These are phyloP conservation scores for Articulospora tetracladia DNA, from an alignment of 495 filamentous ascomycete genomes.

Conservation along the genomic window DNA sequence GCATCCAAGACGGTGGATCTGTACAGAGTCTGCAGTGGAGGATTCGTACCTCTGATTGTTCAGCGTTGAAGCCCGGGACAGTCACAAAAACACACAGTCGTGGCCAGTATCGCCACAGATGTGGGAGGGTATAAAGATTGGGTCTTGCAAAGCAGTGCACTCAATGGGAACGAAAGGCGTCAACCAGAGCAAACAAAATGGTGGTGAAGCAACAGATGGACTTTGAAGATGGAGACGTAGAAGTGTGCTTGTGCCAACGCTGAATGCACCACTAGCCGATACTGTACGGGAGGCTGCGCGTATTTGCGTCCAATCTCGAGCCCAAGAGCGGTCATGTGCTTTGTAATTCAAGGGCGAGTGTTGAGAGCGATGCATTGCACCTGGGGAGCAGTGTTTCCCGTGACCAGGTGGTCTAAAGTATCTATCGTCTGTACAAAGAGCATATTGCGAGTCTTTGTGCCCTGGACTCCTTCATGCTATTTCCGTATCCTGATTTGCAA, in stretches of 20 bases:
- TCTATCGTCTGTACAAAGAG: no score
- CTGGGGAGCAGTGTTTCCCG: no score
- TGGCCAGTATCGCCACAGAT: not conserved
- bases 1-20: not conserved
- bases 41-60: conserved; percentile 17
- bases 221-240: not conserved
- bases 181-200: conserved; percentile 1
- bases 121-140: not conserved
- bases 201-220: conserved; percentile 3
- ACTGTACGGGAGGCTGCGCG: no score
- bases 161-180: conserved; percentile 1
- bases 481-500: no score
- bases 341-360: not conserved
- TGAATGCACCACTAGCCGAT: not conserved
- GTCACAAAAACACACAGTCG: not conserved
- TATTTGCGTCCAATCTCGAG: not conserved
- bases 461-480: no score
- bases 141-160: not conserved
- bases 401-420: no score
- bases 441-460: no score
- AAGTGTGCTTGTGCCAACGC: conserved; percentile 9
- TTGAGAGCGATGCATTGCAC: no score
- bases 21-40: not conserved
- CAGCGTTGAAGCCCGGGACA: conserved; percentile 1
- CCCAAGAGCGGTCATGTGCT: not conserved